These are phyloP conservation scores for Debaryomycetaceae sp. DNA, from an alignment of 1,139 yeast genomes.

Conservation along the genomic window DNA sequence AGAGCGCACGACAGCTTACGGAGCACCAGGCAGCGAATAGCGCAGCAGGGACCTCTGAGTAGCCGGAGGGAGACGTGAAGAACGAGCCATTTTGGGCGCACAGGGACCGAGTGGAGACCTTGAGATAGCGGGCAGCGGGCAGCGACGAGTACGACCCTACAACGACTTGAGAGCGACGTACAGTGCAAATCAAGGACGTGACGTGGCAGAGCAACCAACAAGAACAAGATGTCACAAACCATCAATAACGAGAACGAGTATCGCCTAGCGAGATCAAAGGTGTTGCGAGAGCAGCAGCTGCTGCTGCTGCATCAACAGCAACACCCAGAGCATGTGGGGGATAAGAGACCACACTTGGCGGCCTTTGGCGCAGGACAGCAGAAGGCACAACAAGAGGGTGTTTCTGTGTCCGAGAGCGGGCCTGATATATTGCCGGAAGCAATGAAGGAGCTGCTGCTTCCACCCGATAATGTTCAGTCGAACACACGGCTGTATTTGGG, in stretches of 20 bases:
- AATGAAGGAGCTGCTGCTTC: conserved; percentile 4
- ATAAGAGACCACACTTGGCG: not conserved
- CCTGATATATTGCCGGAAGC: not conserved
- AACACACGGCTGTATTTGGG: conserved; percentile 31
- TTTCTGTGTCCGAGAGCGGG: not conserved
- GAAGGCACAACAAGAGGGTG: conserved; percentile 1
- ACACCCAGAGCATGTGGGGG: conserved; percentile 5
- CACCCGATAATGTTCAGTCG: conserved; percentile 8
- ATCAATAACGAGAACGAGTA: conserved; percentile 43
- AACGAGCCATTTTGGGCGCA: too few relatives aligned
- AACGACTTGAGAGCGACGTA: too few relatives aligned
- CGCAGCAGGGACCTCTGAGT: too few relatives aligned
- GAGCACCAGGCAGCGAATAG: not conserved
- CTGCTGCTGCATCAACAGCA: conserved; percentile 4
- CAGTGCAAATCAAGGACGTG: too few relatives aligned
- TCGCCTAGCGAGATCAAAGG: conserved; percentile 33
- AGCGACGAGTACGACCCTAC: too few relatives aligned
- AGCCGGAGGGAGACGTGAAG: too few relatives aligned
- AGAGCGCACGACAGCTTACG: not conserved
- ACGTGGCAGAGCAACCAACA: too few relatives aligned
- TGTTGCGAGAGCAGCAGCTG: conserved; percentile 8
- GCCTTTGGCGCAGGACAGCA: not conserved
- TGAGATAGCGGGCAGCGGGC: too few relatives aligned
- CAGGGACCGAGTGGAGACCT: too few relatives aligned
- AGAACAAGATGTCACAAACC: conserved; percentile 29